Conservation (phyloP, 2,329 filamentous ascomycete species). For the Bipolaris gigantea region DNA sequence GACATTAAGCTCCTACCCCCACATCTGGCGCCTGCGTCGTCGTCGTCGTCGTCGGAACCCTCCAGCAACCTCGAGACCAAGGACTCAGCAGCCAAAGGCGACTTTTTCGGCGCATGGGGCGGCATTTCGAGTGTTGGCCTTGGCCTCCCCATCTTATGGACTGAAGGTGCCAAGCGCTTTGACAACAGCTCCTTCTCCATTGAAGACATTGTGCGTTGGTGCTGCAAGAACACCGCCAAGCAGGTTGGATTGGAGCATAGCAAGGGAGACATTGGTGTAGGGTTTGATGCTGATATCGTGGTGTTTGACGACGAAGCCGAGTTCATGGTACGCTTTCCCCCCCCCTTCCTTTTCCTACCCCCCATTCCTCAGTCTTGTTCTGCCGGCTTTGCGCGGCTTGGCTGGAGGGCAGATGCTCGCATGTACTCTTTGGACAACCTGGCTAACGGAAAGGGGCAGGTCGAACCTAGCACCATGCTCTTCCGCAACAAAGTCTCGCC, state of each 20-base stretch:
- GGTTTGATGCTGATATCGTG: conserved; percentile 87
- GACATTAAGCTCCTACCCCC: conserved; percentile 85
- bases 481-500: conserved; percentile 93
- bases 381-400: too few relatives aligned
- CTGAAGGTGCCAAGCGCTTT: conserved; percentile 66
- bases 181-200: conserved; percentile 55
- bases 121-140: conserved; percentile 93
- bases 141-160: conserved; percentile 88
- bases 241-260: conserved; percentile 82
- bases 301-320: conserved; percentile 84
- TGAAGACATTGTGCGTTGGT: conserved; percentile 81
- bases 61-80: conserved; percentile 17
- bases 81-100: conserved; percentile 54
- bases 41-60: conserved; percentile 42
- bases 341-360: background rate
- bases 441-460: conserved; percentile 17
- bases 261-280: conserved; percentile 80
- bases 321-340: conserved; percentile 66
- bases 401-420: too few relatives aligned
- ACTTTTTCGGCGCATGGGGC: conserved; percentile 97
- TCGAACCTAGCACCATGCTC: conserved; percentile 74
- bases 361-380: too few relatives aligned
- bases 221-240: conserved; percentile 79
- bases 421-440: too few relatives aligned
- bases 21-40: conserved; percentile 60